Evolutionary conservation across 495 filamentous ascomycete genomes (phyloP), one percentile per base, ranked within the genome.

Genomic region (Podospora fimiseda): DNA sequence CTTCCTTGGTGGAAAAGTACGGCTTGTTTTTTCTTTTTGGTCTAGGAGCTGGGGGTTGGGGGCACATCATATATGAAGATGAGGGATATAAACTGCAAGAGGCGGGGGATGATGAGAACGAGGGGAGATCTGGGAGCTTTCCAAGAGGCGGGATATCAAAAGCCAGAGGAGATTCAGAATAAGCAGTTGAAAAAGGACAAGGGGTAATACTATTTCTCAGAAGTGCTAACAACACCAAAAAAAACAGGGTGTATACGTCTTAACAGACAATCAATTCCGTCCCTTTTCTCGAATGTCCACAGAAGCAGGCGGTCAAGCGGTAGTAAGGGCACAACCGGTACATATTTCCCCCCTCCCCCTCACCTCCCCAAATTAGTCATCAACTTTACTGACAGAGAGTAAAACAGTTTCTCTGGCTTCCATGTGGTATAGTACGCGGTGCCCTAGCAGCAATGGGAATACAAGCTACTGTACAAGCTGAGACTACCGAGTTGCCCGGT

Each of bases 231-330:
- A 44, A 21, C 2, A 14, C 7, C 14, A 45, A 15, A 54, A 19
- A 23, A 49, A 3, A 11, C 40, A 90, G 86, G 93, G 93, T 8
- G 89, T 96, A 59, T 98, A 95, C 68, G 93, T 98, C 33, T 76
- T 98, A 15, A 96, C 91, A 13, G 93, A 98, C 70, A 94, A 90
- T 67, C 76, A 84, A 24, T 98, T 98, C 74, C 84, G 88, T 16
- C 90, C 93, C 0, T 85, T 98, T 56, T 74, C 83, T 9, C 78
- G 89, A 38, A 96, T 96, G 90, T 89, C 84, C 61, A 82, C 87
- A 57, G 83, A 87, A 58, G 72, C 80, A 8, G 80, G 86, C 40
- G 80, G 84, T 19, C 81, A 87, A 48, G 84, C 87, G 1, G 75
- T 93, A 21, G 67, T 76, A 2, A 76, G 82, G 62, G 90, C 89